Evolutionary conservation across 1,139 yeast genomes (phyloP), one percentile per base, ranked within the genome.

Genomic region (Wickerhamiella pararugosa): DNA sequence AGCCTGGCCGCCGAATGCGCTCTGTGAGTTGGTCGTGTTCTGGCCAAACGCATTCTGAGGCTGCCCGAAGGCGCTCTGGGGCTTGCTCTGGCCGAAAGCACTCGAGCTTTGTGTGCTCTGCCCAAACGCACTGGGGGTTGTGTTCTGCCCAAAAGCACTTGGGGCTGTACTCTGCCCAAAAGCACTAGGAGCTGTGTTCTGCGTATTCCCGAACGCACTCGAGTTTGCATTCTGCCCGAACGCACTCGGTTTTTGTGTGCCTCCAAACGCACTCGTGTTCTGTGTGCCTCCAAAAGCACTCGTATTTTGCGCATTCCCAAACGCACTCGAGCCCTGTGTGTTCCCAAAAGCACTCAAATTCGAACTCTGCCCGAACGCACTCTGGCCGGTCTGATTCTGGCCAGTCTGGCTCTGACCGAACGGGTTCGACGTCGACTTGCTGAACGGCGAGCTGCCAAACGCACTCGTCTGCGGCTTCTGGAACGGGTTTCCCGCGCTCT

Each of bases 381-480:
- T 29, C 9, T n/a, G 6, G 9, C 32, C 32, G 10, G 10, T n/a
- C 9, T n/a, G 32, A 7, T 11, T 29, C 32, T n/a, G 10, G 9
- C 10, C 10, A 10, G n/a, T 29, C 6, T 7, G 6, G n/a, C 9
- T 8, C 32, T n/a, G 11, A 6, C 36, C 43, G 33, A 39, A 39
- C 26, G 37, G 41, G 27, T 29, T 41, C 15, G 38, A 9, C 32
- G 30, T 40, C 28, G 34, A 34, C 7, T 27, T 9, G 8, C 40
- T 37, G 11, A 37, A 38, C 25, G 42, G 26, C 8, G 41, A 31
- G 29, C 26, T 30, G 5, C 53, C 51, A 47, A 49, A 49, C 2
- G 49, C 51, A n/a, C 48, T 27, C 2, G 49, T 21, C 25, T 51
- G 47, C 32, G 38, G 7, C 5, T 11, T 29, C 8, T 21, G n/a